phyloP scores from a whole-genome alignment of 2,329 filamentous ascomycete species.

The Aureobasidium namibiae region DNA sequence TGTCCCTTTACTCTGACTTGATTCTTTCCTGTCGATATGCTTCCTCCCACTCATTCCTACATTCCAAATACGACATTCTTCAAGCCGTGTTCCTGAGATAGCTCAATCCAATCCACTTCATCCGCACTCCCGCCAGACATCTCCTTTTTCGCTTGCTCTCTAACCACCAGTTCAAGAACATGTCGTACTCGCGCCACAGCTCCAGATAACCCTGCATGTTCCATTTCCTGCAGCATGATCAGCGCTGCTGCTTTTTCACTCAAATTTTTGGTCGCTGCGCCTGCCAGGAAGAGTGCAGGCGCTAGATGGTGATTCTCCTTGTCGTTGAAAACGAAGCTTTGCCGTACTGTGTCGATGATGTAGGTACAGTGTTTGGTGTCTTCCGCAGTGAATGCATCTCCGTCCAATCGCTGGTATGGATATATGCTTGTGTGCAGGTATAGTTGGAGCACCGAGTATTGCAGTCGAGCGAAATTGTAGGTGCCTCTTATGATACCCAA shows the following conservation, averaged over 20 bases:
- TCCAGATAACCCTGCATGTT: slow-evolving; percentile 40
- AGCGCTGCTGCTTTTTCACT: slow-evolving; percentile 40
- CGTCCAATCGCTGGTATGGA: slow-evolving; percentile 34
- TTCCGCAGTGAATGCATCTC: not conserved
- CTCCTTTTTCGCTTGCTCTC: slow-evolving; percentile 37
- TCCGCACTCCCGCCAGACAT: slow-evolving; percentile 32
- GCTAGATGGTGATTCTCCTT: slow-evolving; percentile 37
- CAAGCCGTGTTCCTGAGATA: slow-evolving; percentile 38
- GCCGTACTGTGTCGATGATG: slow-evolving; percentile 37
- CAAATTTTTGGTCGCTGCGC: slow-evolving; percentile 34
- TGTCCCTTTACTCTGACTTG: no score
- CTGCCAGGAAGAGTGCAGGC: slow-evolving; percentile 48
- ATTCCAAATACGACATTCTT: slow-evolving; percentile 45
- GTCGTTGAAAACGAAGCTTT: not conserved
- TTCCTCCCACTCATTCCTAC: slow-evolving; percentile 20
- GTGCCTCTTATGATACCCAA: not conserved
- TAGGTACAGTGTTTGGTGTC: slow-evolving; percentile 25
- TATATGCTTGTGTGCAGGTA: slow-evolving; percentile 48
- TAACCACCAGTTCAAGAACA: slow-evolving; percentile 40
- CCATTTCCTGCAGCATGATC: slow-evolving; percentile 41
- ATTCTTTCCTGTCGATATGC: no score
- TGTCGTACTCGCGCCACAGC: slow-evolving; percentile 39
- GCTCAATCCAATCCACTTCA: slow-evolving; percentile 43
- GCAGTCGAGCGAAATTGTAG: slow-evolving; percentile 3
- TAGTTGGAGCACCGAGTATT: slow-evolving; percentile 29